Base-by-base conservation (phyloP, 192 early-diverging fungal genomes). In the Coemansia sp. region DNA sequence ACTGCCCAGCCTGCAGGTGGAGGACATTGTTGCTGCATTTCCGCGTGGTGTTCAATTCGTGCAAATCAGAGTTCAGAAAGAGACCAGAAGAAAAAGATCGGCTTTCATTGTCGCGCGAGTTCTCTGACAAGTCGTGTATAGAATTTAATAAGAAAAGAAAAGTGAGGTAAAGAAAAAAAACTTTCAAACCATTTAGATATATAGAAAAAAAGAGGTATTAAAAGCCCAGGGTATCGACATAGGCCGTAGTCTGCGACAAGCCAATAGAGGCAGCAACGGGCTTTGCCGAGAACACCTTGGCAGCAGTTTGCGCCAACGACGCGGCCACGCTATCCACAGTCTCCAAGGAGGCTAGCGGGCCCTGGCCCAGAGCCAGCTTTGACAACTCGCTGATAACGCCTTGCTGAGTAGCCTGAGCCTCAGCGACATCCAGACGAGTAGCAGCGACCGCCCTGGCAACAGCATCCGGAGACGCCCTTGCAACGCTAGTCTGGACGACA, bases 391-490 rank as follows among this genome's bases (percentile, higher is more conserved):
- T 50, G 17, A 66, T 69, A 53, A 66, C 51, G 27, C 81, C 81
- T 36, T 38, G 21, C 51, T 66, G 67, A 5, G 69, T 68, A 12
- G 70, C 70, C 61, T 70, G 21, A 25, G 44, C 41, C 23, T 78
- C 76, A 0, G 70, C 73, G 5, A 41, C 55, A 65, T 84, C 77
- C 14, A 84, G 34, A 6, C 53, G 45, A n/a, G 78, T 60, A 12
- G 74, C 71, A 9, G 82, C 82, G 27, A 89, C 84, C 12, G 90
- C 91, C 61, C 90, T 81, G 74, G 86, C 74, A 53, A 90, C 84
- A 21, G 87, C 86, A 29, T 89, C 88, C 17, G 70, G 77, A 48
- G 73, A 63, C 25, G 81, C 75, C 25, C 72, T 74, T 57, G 86
- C 87, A 55, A 87, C 81, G n/a, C 73, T 38, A 64, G 86, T 85